Base-by-base conservation (phyloP, 148 eudicot genomes). In the Agrostemma githago region DNA sequence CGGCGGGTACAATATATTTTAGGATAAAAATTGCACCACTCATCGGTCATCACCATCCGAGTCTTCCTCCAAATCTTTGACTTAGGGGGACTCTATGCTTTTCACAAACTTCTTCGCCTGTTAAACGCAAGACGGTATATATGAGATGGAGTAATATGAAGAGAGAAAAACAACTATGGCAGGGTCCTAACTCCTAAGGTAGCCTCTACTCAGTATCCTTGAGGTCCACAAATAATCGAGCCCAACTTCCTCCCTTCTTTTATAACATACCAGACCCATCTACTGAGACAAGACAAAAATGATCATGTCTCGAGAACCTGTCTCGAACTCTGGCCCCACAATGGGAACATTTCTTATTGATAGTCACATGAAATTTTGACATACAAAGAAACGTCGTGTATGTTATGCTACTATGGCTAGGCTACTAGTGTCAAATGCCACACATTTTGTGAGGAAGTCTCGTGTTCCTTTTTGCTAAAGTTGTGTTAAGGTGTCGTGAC, bases 101-200 rank as follows among this genome's bases (percentile, higher is more conserved):
- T 73, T 87, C 65, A 92, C 86, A 14, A 90, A 79, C 79, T 90
- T 92, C 83, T 92, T 92, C 19, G 93, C 93, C 97, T 92, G 96
- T 58, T 51, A 75, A 46, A 56, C 72, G 54, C 54, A 65, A 16
- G 79, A 62, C 48, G 57, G 54, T 14, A 51, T 8, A 74, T 6
- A 78, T 43, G n/a, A n/a, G 39, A n/a, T 5, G 37, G 17, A 44
- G 5, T n/a, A 76, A 0, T 44, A 65, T 62, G 77, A 6, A 62
- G 12, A 62, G 11, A 26, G 14, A 26, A 26, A 26, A 26, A 26
- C 34, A 26, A 26, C 34, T 26, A 26, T 1, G 34, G 34, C 34
- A 26, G 34, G 34, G 34, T 26, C 34, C 34, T 26, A 26, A 26
- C 34, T 26, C 34, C 34, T 26, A 26, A 26, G 34, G 34, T 26